A percentile compares a stretch with the other conserved stretches of the same genome.
phyloP scores from a whole-genome alignment of 2,329 filamentous ascomycete genomes.

The Exophiala xenobiotica region DNA sequence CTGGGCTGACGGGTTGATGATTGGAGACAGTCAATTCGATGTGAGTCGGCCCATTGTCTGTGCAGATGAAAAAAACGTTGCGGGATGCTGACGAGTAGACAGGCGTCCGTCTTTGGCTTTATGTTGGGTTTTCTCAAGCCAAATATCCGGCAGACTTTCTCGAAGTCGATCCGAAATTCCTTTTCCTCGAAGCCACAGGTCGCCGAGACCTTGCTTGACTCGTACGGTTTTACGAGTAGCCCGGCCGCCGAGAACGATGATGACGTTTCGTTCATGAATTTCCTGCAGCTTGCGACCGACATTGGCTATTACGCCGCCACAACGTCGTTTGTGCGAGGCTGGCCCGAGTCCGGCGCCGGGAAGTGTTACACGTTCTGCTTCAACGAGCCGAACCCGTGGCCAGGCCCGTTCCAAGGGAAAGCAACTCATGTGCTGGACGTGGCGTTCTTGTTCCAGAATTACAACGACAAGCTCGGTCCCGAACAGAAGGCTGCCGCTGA shows the following conservation, averaged over 20 bases:
- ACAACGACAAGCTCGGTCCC: constrained; percentile 39
- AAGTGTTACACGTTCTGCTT: constrained; percentile 45
- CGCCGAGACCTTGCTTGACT: constrained; percentile 35
- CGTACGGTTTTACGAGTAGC: constrained; percentile 41
- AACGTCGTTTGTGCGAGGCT: constrained; percentile 41
- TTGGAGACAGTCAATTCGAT: constrained; percentile 51
- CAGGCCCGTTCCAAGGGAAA: constrained; percentile 42
- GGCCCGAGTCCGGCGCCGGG: constrained; percentile 28
- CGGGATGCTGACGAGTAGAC: no score
- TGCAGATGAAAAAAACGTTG: no score
- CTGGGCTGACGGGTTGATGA: constrained; percentile 50
- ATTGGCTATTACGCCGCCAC: constrained; percentile 48
- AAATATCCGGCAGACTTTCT: constrained; percentile 20
- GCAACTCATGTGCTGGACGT: constrained; percentile 49
- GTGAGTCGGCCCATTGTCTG: constrained; percentile 34
- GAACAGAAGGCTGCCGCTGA: constrained; percentile 32
- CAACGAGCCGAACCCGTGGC: constrained; percentile 51
- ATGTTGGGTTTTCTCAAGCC: constrained; percentile 19
- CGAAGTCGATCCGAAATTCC: constrained; percentile 9
- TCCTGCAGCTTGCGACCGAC: constrained; percentile 48
- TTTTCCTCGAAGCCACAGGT: constrained; percentile 30
- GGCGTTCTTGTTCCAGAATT: constrained; percentile 49
- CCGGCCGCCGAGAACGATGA: constrained; percentile 34
- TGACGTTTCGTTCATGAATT: constrained; percentile 41
- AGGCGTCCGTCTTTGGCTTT: constrained; percentile 18